These are phyloP conservation scores for Brassica balearica DNA, from an alignment of 441 rosid species.

Conservation along the genomic window DNA sequence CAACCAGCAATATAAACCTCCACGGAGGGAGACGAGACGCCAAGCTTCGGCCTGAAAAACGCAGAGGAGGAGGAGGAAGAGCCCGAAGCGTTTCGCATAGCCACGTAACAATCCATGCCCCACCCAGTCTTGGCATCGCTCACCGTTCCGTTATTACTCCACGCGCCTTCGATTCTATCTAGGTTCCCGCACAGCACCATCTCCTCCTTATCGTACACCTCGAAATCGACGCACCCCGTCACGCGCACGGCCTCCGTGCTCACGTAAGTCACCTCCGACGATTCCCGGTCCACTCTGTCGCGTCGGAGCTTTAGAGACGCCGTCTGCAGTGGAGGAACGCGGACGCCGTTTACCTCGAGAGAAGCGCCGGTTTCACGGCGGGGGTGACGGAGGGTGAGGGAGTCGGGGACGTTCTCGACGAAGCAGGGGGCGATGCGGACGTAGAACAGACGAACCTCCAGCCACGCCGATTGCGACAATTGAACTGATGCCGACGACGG, in stretches of 20 bases:
- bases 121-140: slow-evolving; percentile 70
- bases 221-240: slow-evolving; percentile 80
- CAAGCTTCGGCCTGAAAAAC: slow-evolving; percentile 66
- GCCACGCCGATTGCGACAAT: slow-evolving; percentile 56
- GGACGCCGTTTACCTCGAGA: slow-evolving; percentile 80
- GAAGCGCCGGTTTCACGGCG: slow-evolving; percentile 76
- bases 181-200: slow-evolving; percentile 76
- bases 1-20: slow-evolving; percentile 95
- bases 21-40: slow-evolving; percentile 64
- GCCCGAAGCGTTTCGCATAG: slow-evolving; percentile 52
- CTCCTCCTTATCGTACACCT: slow-evolving; percentile 65
- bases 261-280: slow-evolving; percentile 83
- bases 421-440: slow-evolving; percentile 71
- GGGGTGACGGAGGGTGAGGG: slow-evolving; percentile 70
- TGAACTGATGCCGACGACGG: slow-evolving; percentile 38
- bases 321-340: slow-evolving; percentile 65
- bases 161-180: slow-evolving; percentile 70
- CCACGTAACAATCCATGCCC: slow-evolving; percentile 80
- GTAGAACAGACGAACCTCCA: slow-evolving; percentile 83
- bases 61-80: slow-evolving; percentile 39
- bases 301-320: slow-evolving; percentile 74
- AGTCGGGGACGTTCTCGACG: slow-evolving; percentile 67
- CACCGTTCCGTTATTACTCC: slow-evolving; percentile 54
- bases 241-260: slow-evolving; percentile 86
- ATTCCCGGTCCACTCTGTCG: slow-evolving; percentile 73